phyloP scores from a whole-genome alignment of 129 eudicot species.

The Kitagawia praeruptora region DNA sequence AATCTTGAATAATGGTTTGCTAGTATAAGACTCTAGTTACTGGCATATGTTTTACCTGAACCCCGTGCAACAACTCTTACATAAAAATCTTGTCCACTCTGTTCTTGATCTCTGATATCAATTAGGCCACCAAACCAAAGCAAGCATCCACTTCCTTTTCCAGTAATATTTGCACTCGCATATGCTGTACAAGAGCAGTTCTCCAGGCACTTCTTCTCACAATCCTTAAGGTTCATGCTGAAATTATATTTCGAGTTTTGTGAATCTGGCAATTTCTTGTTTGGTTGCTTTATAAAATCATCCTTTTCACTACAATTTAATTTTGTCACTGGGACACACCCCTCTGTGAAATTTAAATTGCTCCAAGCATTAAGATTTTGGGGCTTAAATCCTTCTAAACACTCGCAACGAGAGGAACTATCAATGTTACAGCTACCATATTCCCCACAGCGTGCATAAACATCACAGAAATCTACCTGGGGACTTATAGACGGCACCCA shows the following conservation, averaged over 20 bases:
- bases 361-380: background rate
- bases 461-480: background rate
- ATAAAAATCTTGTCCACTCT: background rate
- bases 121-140: background rate
- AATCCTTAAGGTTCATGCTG: background rate
- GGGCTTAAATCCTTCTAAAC: background rate
- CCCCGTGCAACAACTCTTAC: background rate
- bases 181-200: slow-evolving; percentile 7
- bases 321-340: background rate
- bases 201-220: background rate
- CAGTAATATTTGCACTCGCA: background rate
- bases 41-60: background rate
- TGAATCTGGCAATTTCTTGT: background rate
- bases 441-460: slow-evolving; percentile 1
- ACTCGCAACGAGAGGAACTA: background rate
- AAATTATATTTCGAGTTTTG: background rate
- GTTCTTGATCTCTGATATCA: slow-evolving; percentile 1
- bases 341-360: background rate
- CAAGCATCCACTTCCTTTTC: slow-evolving; percentile 1
- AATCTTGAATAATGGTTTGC: background rate
- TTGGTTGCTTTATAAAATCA: background rate
- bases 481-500: background rate
- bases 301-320: background rate
- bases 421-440: background rate
- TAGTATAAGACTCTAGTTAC: background rate